Evolutionary conservation across 2,329 filamentous ascomycete species (phyloP).

Genomic region (Pseudopithomyces maydicus): DNA sequence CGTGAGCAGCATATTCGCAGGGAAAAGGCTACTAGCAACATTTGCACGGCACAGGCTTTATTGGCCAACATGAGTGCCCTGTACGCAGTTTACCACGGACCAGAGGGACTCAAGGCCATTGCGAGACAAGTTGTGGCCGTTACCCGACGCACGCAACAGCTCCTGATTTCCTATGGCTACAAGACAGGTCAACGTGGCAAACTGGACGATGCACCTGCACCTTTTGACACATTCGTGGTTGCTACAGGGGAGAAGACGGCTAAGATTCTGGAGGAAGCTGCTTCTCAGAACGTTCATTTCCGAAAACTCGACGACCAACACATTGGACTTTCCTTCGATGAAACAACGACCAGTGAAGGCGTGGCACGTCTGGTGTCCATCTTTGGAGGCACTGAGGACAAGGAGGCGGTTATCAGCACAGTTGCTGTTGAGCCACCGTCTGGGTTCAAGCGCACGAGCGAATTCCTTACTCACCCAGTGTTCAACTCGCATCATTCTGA

Average conservation of each 20-base stretch:
- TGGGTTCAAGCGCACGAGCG: slow-evolving; percentile 69
- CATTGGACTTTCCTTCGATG: slow-evolving; percentile 78
- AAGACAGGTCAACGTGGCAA: slow-evolving; percentile 64
- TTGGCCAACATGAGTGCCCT: slow-evolving; percentile 95
- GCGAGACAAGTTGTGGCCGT: slow-evolving; percentile 77
- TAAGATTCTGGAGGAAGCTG: slow-evolving; percentile 57
- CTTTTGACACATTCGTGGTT: slow-evolving; percentile 84
- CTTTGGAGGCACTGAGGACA: slow-evolving; percentile 47
- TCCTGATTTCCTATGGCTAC: slow-evolving; percentile 67
- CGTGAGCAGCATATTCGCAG: slow-evolving; percentile 94
- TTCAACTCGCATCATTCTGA: slow-evolving; percentile 97
- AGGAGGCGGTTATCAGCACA: slow-evolving; percentile 15
- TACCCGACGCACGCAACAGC: slow-evolving; percentile 70
- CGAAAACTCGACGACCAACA: slow-evolving; percentile 64
- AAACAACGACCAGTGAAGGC: slow-evolving; percentile 66
- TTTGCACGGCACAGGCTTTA: slow-evolving; percentile 92
- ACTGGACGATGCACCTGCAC: slow-evolving; percentile 59
- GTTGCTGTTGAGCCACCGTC: slow-evolving; percentile 50
- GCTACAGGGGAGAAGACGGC: slow-evolving; percentile 56
- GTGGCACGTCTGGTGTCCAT: slow-evolving; percentile 62
- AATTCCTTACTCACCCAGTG: slow-evolving; percentile 85
- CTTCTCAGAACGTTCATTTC: slow-evolving; percentile 63
- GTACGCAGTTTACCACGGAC: slow-evolving; percentile 93
- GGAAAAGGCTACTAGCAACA: slow-evolving; percentile 97
- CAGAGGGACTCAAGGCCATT: slow-evolving; percentile 79